Evolutionary conservation across 1,284 basidiomycete genomes (phyloP).

Genomic region (Ceratobasidium papillatum): DNA sequence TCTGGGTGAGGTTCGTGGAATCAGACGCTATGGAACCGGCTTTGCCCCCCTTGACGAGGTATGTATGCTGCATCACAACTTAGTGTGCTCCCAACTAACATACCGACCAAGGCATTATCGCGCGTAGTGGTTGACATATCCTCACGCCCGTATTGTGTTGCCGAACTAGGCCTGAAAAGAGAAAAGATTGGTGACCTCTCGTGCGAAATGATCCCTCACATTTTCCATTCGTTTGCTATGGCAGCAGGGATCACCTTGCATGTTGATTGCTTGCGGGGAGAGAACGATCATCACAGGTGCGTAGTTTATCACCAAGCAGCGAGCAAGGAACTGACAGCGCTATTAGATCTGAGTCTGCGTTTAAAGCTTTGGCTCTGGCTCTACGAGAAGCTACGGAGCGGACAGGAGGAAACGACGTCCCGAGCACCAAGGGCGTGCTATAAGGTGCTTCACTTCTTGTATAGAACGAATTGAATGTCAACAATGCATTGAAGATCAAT

Average conservation of each 20-base stretch:
- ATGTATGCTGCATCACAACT: slow-evolving; percentile 45
- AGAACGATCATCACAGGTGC: slow-evolving; percentile 98
- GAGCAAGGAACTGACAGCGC: neutral
- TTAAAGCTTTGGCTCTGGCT: slow-evolving; percentile 96
- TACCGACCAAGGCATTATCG: slow-evolving; percentile 77
- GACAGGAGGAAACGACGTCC: slow-evolving; percentile 92
- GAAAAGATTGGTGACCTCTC: slow-evolving; percentile 98
- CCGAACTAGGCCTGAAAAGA: slow-evolving; percentile 87
- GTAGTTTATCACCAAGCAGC: slow-evolving; percentile 47
- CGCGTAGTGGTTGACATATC: slow-evolving; percentile 98
- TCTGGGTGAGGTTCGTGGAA: slow-evolving; percentile 93
- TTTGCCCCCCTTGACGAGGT: slow-evolving; percentile 98
- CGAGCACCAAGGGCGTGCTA: slow-evolving; percentile 96
- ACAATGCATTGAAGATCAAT: neutral
- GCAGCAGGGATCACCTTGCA: slow-evolving; percentile 92
- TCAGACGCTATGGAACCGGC: slow-evolving; percentile 94
- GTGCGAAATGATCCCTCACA: slow-evolving; percentile 96
- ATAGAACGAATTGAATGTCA: neutral
- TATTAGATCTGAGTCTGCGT: slow-evolving; percentile 89
- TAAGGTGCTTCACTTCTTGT: slow-evolving; percentile 47
- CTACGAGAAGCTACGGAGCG: slow-evolving; percentile 92
- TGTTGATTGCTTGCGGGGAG: slow-evolving; percentile 91
- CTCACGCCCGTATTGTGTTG: slow-evolving; percentile 93
- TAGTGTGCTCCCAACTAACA: slow-evolving; percentile 15
- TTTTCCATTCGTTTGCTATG: slow-evolving; percentile 93